A percentile compares a stretch with the other conserved stretches of the same genome.
Evolutionary conservation across 345 rosid genomes (phyloP).

Genomic region (Camelina sativa): DNA sequence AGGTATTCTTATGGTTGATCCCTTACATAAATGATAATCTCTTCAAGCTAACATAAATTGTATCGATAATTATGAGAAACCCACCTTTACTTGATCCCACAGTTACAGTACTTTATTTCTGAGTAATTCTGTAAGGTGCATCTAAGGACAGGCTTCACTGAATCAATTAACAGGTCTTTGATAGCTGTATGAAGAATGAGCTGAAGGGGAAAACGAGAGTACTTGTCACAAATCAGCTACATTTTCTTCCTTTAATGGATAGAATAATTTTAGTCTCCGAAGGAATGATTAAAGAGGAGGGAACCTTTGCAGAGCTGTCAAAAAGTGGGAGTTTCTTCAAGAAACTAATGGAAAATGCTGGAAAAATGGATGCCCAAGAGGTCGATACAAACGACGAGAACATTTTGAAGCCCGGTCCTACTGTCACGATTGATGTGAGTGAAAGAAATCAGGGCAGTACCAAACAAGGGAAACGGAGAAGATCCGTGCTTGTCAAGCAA

Average conservation of each 20-base stretch:
- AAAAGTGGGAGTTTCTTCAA: slow-evolving; percentile 70
- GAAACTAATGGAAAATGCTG: slow-evolving; percentile 94
- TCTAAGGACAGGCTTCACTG: slow-evolving; percentile 22
- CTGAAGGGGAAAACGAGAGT: slow-evolving; percentile 78
- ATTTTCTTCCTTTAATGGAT: slow-evolving; percentile 96
- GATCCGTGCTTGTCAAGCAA: slow-evolving; percentile 82
- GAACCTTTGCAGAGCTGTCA: slow-evolving; percentile 87
- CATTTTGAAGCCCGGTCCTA: slow-evolving; percentile 50
- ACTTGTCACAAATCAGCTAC: slow-evolving; percentile 94
- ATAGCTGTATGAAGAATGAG: slow-evolving; percentile 83
- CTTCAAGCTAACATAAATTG: neutral
- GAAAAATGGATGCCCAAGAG: slow-evolving; percentile 81
- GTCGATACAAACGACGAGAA: slow-evolving; percentile 42
- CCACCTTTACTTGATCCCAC: too few species aligned
- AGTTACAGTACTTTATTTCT: neutral
- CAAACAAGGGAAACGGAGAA: slow-evolving; percentile 61
- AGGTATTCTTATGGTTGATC: slow-evolving; percentile 51
- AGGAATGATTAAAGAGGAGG: slow-evolving; percentile 85
- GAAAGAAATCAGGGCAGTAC: slow-evolving; percentile 37
- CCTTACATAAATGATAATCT: neutral
- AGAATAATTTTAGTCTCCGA: slow-evolving; percentile 69
- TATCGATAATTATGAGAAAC: too few species aligned
- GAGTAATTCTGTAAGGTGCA: neutral
- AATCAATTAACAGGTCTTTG: slow-evolving; percentile 69
- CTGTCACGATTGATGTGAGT: slow-evolving; percentile 39